Evolutionary conservation across 257 asterid genomes (phyloP), one percentile per base, ranked within the genome.

Genomic region (Penstemon newberryi): DNA sequence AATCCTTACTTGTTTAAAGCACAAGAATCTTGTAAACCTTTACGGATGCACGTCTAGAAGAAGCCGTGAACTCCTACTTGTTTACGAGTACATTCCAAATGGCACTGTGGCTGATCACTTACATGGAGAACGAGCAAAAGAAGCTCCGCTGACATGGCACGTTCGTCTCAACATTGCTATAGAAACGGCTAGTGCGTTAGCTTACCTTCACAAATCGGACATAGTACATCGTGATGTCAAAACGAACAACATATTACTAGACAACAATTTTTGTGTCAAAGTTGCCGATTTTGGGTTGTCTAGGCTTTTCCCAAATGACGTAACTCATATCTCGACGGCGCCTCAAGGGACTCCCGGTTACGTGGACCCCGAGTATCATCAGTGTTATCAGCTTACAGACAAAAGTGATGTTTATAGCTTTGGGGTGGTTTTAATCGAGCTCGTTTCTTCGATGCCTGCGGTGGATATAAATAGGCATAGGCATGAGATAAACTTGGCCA

Each of bases 261-360:
- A 84, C 65, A 63, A 8, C 7, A 84, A 81, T 59, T 90, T 76
- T 41, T 62, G 77, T 39, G 96, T 90, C 45, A 87, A 87, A 69
- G 97, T 90, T 13, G 97, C 91, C 1, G 97, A 90, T 78, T 90
- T 90, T 6, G 97, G 97, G 60, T 82, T 90, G 2, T 90, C 97
- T 0, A 63, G 94, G 47, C 79, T 90, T 8, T 84, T 86, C 77
- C 97, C 96, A 0, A 60, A 0, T 2, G 80, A 90, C 46, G 90
- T 72, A 65, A 90, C 87, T 8, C 97, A 90, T 56, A 76, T 90
- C 65, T 90, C 94, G 56, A 90, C 97, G 2, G 92, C 91, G 40
- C 97, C 96, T 7, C 97, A 90, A 51, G 97, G 96, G 71, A 87
- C 97, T 0, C 91, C 97, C 0, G 97, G 97, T 5, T 87, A 90